phyloP scores from a whole-genome alignment of 257 asterid species.

The Solanum sparsipilum region DNA sequence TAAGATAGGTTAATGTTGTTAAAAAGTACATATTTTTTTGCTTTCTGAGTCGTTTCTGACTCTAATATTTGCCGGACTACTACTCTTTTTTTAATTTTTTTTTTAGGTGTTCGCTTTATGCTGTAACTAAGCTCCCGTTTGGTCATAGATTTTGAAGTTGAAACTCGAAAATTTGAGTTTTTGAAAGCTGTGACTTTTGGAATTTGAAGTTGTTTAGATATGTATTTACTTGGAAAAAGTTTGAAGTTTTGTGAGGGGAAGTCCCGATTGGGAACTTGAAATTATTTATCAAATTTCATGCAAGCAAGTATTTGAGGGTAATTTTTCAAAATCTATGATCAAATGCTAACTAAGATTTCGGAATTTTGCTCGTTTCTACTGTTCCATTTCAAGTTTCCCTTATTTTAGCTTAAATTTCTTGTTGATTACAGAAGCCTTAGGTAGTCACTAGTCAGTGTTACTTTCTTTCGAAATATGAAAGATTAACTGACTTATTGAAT shows the following conservation, averaged over 20 bases:
- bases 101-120: no score
- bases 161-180: background rate
- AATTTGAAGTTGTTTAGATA: background rate
- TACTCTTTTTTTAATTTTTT: no score
- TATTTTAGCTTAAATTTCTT: background rate
- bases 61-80: background rate
- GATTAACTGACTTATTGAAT: background rate
- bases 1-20: background rate
- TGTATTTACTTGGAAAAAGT: background rate
- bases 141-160: background rate
- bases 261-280: background rate
- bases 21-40: background rate
- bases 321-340: background rate
- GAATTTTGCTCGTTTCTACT: background rate
- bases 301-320: background rate
- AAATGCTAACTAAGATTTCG: background rate
- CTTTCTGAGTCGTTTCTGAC: background rate
- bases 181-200: background rate
- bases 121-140: background rate
- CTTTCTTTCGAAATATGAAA: background rate
- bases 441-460: background rate
- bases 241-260: background rate
- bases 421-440: background rate
- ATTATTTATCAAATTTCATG: background rate
- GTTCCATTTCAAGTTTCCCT: background rate